Base-by-base conservation (phyloP, 805 yeast genomes). In the Tetrapisispora arboricola region DNA sequence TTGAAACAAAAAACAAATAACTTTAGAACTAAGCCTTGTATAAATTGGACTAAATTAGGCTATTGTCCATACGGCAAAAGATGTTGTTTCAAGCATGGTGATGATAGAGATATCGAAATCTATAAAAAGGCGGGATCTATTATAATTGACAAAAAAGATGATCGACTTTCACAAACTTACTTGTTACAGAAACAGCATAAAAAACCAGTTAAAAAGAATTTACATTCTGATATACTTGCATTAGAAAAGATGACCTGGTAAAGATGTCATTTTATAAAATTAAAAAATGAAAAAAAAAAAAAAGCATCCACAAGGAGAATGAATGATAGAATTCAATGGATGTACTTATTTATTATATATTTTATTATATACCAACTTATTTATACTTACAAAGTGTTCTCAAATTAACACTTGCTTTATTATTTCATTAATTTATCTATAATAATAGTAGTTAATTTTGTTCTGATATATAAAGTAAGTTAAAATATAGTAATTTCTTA, bases 11-110 rank as follows among this genome's bases (percentile, higher is more conserved):
- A 52, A 16, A 80, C 87, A 10, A 76, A 79, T 41, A 87, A 86
- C 56, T 87, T 90, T 82, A 77, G 94, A 57, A 84, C 95, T 12
- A 87, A 87, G 65, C 83, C 88, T 13, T 87, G 96, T 66, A 81
- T 78, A 47, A 87, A 87, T 60, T 87, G 95, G 95, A 56, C 76
- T 18, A 80, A 79, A 55, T 72, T 71, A 34, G 96, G 96, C 12
- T 66, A 73, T 35, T 87, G 96, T 59, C 76, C 94, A 30, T 87
- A 87, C 63, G 95, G 95, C 21, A 84, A 76, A 58, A 74, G 96
- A 55, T 87, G 96, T 61, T 85, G 95, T 57, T 87, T 88, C 68
- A 84, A 81, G 57, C 96, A 87, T 63, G 84, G 81, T 24, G 65
- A 65, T 38, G 61, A 56, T 44, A 49, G 49, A 29, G 64, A 61